These are phyloP conservation scores for Fusarium sp. DNA, from an alignment of 2,329 filamentous ascomycete species.

Conservation along the genomic window DNA sequence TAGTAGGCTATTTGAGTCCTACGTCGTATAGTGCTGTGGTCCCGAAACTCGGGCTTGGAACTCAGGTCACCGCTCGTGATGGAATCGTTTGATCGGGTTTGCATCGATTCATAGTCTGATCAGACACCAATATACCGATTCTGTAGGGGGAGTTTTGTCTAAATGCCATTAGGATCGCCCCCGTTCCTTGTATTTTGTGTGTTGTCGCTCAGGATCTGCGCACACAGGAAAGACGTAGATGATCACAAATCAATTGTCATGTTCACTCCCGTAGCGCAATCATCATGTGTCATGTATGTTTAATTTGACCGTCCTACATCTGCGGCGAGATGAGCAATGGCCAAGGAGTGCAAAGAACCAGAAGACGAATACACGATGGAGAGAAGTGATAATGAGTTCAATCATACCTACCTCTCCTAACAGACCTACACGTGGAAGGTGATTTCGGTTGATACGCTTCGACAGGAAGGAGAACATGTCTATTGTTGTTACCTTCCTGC, in stretches of 20 bases:
- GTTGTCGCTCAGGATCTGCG: constrained; percentile 4
- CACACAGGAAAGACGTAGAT: neutral
- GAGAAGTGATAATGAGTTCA: neutral
- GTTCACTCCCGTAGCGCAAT: neutral
- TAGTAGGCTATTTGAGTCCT: too few relatives aligned
- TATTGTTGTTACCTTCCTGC: constrained; percentile 1
- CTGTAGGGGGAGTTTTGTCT: constrained; percentile 4
- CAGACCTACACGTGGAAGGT: neutral
- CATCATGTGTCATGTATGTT: constrained; percentile 7
- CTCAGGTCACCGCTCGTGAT: constrained; percentile 4
- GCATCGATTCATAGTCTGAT: constrained; percentile 11
- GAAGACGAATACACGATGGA: constrained; percentile 5
- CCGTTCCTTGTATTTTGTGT: constrained; percentile 8
- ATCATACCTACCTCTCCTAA: neutral
- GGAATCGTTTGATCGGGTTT: constrained; percentile 1
- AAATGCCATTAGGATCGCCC: constrained; percentile 17
- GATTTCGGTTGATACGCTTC: neutral
- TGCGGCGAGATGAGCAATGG: constrained; percentile 17
- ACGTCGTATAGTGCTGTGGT: neutral
- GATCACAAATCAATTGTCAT: constrained; percentile 6
- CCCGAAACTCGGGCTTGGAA: constrained; percentile 2
- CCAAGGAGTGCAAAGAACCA: neutral
- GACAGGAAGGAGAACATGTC: constrained; percentile 9
- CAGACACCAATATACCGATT: constrained; percentile 10
- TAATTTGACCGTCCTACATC: constrained; percentile 9